Conservation (phyloP, 2,329 filamentous ascomycete species). For the Fusarium globosum region DNA sequence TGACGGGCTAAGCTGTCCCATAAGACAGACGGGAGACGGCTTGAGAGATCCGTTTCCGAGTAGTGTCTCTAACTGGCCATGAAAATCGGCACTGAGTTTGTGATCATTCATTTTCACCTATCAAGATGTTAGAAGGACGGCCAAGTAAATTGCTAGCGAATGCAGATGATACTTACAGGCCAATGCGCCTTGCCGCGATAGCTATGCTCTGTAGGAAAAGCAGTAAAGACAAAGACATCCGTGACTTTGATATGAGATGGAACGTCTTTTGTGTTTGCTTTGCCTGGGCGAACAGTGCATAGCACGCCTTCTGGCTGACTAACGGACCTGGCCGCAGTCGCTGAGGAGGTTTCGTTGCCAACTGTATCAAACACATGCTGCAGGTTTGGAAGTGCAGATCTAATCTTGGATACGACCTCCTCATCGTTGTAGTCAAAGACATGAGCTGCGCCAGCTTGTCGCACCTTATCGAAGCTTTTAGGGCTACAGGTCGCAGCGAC, state of each 20-base stretch:
- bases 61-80: background rate
- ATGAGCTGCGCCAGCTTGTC: constrained; percentile 47
- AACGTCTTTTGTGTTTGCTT: constrained; percentile 52
- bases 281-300: constrained; percentile 57
- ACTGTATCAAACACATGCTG: constrained; percentile 56
- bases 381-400: constrained; percentile 44
- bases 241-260: constrained; percentile 48
- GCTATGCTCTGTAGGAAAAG: constrained; percentile 54
- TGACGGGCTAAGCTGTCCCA: constrained; percentile 9
- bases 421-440: constrained; percentile 56
- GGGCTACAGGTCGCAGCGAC: constrained; percentile 52
- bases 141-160: fast-evolving
- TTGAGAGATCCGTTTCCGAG: background rate
- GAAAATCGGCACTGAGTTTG: constrained; percentile 10
- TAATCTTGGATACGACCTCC: constrained; percentile 50
- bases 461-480: constrained; percentile 45
- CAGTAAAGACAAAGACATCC: constrained; percentile 57
- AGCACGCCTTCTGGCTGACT: constrained; percentile 38
- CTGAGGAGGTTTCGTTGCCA: constrained; percentile 51
- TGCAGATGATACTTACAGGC: constrained; percentile 48
- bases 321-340: constrained; percentile 45
- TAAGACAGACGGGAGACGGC: background rate
- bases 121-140: background rate
- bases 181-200: constrained; percentile 50
- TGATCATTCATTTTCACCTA: constrained; percentile 30